These are phyloP conservation scores for Thelephora aurantiotincta DNA, from an alignment of 768 basidiomycete genomes.

Conservation along the genomic window DNA sequence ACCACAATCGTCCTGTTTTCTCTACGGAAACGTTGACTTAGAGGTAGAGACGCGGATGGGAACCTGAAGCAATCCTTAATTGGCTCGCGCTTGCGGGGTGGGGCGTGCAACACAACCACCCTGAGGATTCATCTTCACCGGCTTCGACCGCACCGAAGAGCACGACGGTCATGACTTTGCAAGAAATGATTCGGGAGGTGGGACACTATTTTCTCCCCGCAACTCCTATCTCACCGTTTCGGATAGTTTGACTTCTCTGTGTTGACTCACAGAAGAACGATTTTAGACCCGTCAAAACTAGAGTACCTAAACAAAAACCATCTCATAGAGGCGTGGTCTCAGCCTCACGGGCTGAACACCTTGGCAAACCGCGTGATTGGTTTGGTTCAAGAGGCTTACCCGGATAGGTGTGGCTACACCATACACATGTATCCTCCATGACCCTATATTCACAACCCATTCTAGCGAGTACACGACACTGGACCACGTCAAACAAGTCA, in stretches of 20 bases:
- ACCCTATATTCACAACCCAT: neutral
- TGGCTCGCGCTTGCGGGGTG: constrained; percentile 94
- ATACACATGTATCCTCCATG: neutral
- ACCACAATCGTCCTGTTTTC: neutral
- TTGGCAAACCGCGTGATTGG: constrained; percentile 42
- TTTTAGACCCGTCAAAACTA: constrained; percentile 67
- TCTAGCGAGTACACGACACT: constrained; percentile 27
- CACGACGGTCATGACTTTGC: constrained; percentile 42
- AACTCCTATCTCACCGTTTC: neutral
- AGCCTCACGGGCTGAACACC: constrained; percentile 30
- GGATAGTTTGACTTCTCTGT: constrained; percentile 60
- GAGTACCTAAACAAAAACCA: constrained; percentile 85
- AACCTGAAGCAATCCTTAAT: constrained; percentile 78
- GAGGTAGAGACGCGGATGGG: constrained; percentile 19
- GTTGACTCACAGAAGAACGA: constrained; percentile 74
- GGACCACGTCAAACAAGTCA: constrained; percentile 49
- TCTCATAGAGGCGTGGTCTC: constrained; percentile 41
- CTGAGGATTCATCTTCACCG: constrained; percentile 4
- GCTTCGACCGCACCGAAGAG: constrained; percentile 29
- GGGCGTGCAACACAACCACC: constrained; percentile 41
- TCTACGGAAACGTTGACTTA: neutral
- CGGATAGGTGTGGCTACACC: constrained; percentile 32
- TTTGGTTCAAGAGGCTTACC: constrained; percentile 41
- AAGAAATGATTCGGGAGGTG: constrained; percentile 57
- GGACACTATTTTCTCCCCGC: constrained; percentile 2